Percentiles rank a stretch among this genome's conserved stretches.
Evolutionary conservation across 352 stramenopile species (phyloP).

Genomic region (Pythium vanterpoolii): DNA sequence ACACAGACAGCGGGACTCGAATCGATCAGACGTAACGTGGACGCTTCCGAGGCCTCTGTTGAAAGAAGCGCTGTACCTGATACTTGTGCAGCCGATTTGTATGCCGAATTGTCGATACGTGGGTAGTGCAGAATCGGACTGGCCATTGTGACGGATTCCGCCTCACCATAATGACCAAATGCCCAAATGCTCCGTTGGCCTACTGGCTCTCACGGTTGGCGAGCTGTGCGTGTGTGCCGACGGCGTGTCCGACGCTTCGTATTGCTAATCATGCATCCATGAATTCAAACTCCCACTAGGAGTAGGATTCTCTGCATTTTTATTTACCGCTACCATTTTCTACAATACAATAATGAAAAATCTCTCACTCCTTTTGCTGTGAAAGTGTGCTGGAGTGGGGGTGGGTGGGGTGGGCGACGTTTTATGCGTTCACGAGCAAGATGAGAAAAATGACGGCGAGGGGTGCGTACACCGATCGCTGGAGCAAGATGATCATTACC

Average conservation of each 20-base stretch:
- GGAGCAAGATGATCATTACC: conserved; percentile 9
- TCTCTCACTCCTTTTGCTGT: background rate
- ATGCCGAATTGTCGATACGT: conserved; percentile 36
- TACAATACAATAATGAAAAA: background rate
- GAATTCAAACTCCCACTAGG: too few relatives aligned
- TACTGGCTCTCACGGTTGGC: conserved; percentile 58
- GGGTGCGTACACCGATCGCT: conserved; percentile 13
- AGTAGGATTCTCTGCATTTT: background rate
- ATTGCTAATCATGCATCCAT: too few relatives aligned
- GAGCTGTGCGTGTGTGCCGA: conserved; percentile 52
- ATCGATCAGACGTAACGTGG: too few relatives aligned
- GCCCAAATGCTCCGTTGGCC: conserved; percentile 29
- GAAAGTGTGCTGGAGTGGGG: background rate
- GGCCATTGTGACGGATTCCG: conserved; percentile 35
- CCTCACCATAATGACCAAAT: conserved; percentile 25
- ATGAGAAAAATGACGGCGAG: conserved; percentile 23
- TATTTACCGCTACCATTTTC: background rate
- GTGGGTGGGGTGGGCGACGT: too few relatives aligned
- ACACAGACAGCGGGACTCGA: too few relatives aligned
- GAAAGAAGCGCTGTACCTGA: too few relatives aligned
- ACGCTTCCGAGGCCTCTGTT: too few relatives aligned
- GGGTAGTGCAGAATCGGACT: conserved; percentile 36
- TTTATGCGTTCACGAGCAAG: conserved; percentile 19
- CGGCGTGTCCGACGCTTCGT: conserved; percentile 52
- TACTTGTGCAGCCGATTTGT: conserved; percentile 10